A percentile compares a stretch with the other conserved stretches of the same genome.
Evolutionary conservation across 345 rosid genomes (phyloP).

Genomic region (Leavenworthia alabamica): DNA sequence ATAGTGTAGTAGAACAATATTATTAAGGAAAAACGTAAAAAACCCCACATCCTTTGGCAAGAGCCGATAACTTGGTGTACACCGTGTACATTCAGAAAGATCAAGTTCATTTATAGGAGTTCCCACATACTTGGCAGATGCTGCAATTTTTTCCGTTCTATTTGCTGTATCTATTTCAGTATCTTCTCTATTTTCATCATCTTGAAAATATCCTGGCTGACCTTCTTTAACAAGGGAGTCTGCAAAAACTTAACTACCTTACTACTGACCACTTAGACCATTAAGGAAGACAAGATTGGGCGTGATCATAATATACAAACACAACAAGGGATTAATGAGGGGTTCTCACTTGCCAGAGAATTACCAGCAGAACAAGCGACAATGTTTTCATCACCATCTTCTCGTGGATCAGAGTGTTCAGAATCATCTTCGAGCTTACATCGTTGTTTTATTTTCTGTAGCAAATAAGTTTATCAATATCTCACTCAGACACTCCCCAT

Average conservation of each 20-base stretch:
- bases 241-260: constrained; percentile 34
- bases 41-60: constrained; percentile 73
- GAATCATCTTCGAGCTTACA: constrained; percentile 41
- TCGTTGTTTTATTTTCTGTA: constrained; percentile 44
- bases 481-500: constrained; percentile 49
- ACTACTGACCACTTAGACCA: background rate
- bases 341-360: constrained; percentile 57
- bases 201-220: constrained; percentile 50
- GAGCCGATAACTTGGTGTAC: constrained; percentile 96
- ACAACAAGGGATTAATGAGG: background rate
- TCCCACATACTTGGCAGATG: constrained; percentile 53
- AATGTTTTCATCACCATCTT: constrained; percentile 59
- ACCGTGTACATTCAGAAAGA: constrained; percentile 79
- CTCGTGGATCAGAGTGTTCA: constrained; percentile 56
- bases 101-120: constrained; percentile 94
- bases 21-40: constrained; percentile 25
- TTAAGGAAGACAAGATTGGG: background rate
- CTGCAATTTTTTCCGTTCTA: constrained; percentile 51
- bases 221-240: constrained; percentile 53
- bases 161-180: constrained; percentile 71
- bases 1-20: background rate
- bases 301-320: background rate
- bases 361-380: constrained; percentile 49
- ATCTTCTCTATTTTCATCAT: constrained; percentile 46
- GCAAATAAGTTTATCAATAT: constrained; percentile 48